Percentiles rank a stretch among this genome's conserved stretches.
Evolutionary conservation across 257 asterid species (phyloP).

Genomic region (Nicotiana paniculata): DNA sequence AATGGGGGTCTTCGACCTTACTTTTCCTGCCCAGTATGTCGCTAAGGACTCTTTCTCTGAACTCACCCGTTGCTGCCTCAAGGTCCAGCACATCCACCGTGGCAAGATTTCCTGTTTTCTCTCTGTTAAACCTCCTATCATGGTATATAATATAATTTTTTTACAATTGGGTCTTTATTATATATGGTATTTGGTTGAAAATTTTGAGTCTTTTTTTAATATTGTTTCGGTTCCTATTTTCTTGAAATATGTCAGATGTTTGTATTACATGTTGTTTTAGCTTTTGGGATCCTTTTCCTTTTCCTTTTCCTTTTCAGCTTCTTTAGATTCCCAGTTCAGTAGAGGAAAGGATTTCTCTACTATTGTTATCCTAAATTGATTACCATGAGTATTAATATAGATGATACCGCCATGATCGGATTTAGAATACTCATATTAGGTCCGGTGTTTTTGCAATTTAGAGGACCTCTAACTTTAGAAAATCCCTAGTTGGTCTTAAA

Average conservation of each 20-base stretch:
- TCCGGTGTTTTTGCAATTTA: not conserved
- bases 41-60: conserved; percentile 49
- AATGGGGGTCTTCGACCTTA: conserved; percentile 18
- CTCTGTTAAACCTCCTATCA: conserved; percentile 45
- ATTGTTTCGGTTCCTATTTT: not conserved
- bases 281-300: not conserved
- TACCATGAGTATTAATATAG: not conserved
- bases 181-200: not conserved
- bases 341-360: not conserved
- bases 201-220: not conserved
- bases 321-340: not conserved
- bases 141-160: conserved; percentile 27
- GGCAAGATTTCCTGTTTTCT: conserved; percentile 72
- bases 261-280: not conserved
- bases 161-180: not conserved
- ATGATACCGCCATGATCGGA: not conserved
- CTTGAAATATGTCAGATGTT: not conserved
- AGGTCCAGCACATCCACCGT: conserved; percentile 40
- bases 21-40: conserved; percentile 33
- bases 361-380: not conserved
- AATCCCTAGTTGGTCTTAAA: not conserved
- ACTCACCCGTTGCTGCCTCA: conserved; percentile 48
- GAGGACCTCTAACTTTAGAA: not conserved
- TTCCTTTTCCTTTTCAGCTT: not conserved
- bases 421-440: not conserved